Evolutionary conservation across 176 grass and related monocot species (phyloP), one percentile per base, ranked within the genome.

Genomic region (Musa troglodytarum): DNA sequence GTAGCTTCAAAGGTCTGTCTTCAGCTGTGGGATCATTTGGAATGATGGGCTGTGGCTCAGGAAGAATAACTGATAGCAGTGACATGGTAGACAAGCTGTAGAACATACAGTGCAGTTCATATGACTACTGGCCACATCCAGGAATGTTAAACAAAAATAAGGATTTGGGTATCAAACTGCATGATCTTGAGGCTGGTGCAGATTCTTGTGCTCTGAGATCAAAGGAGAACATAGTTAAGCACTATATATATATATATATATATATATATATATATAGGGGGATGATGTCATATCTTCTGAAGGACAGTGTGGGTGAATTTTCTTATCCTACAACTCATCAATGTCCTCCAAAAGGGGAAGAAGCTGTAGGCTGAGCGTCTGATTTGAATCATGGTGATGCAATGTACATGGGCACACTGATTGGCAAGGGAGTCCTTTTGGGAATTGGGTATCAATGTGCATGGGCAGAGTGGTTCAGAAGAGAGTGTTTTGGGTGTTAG

Each of bases 1-100:
- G 86, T 76, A 81, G 86, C 79, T 83, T 88, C 75, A 88, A 84
- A 77, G 78, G 81, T 64, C 59, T 80, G 65, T 80, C 81, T 50
- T 61, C 80, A 53, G 78, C 73, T 49, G 65, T 76, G 57, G 74
- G 59, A n/a, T 86, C 84, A 19, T 74, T 88, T 9, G 69, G 81
- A 54, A 81, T 66, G 71, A 82, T 87, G 53, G 71, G 70, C 1
- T 80, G 80, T 1, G 79, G 84, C 58, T 81, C 84, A 1, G 79
- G 84, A 16, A 59, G 76, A 52, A 81, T 80, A 74, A 73, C 57
- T 20, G 81, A 77, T n/a, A 62, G 73, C 49, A 78, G 68, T 76
- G 80, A 86, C 54, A 49, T 82, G 52, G 69, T 54, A 57, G 86
- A 81, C 64, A 88, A 88, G 62, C 75, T 76, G 54, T 82, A 87